Evolutionary conservation across 768 basidiomycete genomes (phyloP), one percentile per base, ranked within the genome.

Genomic region (Leucosporidium yakuticum): DNA sequence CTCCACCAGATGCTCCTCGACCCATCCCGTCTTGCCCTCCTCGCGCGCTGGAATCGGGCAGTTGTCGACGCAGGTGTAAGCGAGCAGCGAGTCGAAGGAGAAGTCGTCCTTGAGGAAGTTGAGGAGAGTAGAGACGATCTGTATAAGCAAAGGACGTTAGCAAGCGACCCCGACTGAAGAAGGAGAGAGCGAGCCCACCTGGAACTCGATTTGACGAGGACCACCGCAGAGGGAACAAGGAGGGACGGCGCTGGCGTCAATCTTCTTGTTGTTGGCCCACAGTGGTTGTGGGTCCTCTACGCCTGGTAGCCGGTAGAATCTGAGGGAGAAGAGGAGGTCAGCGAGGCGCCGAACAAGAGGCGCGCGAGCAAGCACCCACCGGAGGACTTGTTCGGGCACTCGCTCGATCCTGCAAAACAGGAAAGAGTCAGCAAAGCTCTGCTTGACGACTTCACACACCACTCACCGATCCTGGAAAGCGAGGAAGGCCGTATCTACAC

Each of bases 351-450:
- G 21, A 59, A 14, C 8, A 19, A 7, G 36, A 25, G 39, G 23
- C 15, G 53, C 8, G 27, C 8, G 17, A 44, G 17, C 15, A 20
- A 4, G 17, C 29, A 48, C 69, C 31, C 12, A 74, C 74, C 74
- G 68, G 0, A 75, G 49, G 29, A 75, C 75, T 62, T 75, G 75
- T 29, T 70, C 62, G 6, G 74, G 74, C 59, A 72, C 66, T 14
- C 70, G 63, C 59, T 71, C 60, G 36, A 75, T 62, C 2, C 56
- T 64, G 44, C 4, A 8, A 27, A 11, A 32, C 25, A 6, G 9
- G 51, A 19, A 19, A 19, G 17, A 34, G n/a, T 32, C 31, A 20
- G 57, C 12, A 36, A 58, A 12, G 9, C 17, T n/a, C n/a, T n/a
- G n/a, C n/a, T n/a, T n/a, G n/a, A n/a, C n/a, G n/a, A n/a, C n/a